Evolutionary conservation across 306 rosid genomes (phyloP).

Genomic region (Prunus salicina): DNA sequence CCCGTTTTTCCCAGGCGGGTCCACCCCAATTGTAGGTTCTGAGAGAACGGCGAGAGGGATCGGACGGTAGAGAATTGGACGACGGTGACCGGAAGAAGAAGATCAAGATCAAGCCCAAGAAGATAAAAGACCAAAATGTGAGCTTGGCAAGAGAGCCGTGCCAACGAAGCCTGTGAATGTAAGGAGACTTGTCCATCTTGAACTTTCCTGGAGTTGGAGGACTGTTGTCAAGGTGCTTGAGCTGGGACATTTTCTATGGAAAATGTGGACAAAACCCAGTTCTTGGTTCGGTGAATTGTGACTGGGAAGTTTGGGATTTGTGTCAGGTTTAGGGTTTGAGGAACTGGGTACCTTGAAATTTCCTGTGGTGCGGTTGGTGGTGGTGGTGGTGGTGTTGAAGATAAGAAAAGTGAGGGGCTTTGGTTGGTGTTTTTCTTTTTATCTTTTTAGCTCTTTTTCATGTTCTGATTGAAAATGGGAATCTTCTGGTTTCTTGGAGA

Average conservation of each 20-base stretch:
- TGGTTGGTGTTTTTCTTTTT: conserved; percentile 3
- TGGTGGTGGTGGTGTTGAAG: conserved; percentile 28
- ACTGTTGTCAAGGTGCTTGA: conserved; percentile 67
- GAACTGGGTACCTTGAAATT: conserved; percentile 3
- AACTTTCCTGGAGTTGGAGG: conserved; percentile 94
- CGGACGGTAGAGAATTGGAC: conserved; percentile 41
- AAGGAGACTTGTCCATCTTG: conserved; percentile 83
- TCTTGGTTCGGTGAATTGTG: conserved; percentile 2
- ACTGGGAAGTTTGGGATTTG: background rate
- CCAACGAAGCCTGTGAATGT: conserved; percentile 70
- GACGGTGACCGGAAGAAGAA: conserved; percentile 76
- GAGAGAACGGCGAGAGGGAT: conserved; percentile 77
- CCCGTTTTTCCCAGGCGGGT: conserved; percentile 82
- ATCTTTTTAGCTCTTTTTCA: conserved; percentile 10
- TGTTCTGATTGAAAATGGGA: conserved; percentile 28
- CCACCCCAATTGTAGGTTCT: conserved; percentile 84
- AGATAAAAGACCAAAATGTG: conserved; percentile 68
- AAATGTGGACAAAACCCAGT: conserved; percentile 33
- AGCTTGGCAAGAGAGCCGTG: conserved; percentile 76
- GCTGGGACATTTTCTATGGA: conserved; percentile 40
- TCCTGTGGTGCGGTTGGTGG: background rate
- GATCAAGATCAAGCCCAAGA: conserved; percentile 73
- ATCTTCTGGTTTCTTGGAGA: conserved; percentile 77
- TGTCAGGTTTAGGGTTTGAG: conserved; percentile 35
- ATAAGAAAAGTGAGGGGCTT: conserved; percentile 24